Evolutionary conservation across 768 basidiomycete genomes (phyloP), one percentile per base, ranked within the genome.

Genomic region (Russula sp.): DNA sequence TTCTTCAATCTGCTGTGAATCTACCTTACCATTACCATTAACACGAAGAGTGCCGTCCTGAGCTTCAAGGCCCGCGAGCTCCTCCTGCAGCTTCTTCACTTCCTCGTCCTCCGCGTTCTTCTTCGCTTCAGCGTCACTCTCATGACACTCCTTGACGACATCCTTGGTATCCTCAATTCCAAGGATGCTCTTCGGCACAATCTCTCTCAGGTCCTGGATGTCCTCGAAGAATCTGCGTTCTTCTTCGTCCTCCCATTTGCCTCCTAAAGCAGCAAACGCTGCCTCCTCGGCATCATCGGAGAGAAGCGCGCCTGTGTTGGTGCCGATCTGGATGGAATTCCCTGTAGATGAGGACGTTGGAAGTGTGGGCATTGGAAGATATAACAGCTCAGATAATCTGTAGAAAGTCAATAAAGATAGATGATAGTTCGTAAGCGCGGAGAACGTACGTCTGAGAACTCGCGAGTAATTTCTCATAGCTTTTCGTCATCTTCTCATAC

Each of bases 211-310:
- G 74, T 98, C 97, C 64, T 90, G 84, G 49, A 97, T 79, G 65
- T 98, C 94, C 72, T 98, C 96, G 69, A 89, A 98, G 75, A 96
- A 98, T 63, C 87, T 80, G 26, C 90, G 81, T 73, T 98, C 96
- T 77, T 99, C 96, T 69, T 98, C 97, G 69, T 98, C 97, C 74
- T 93, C 93, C 97, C 97, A 99, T 74, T 98, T 94, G 4, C 94
- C 90, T 7, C 89, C 88, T 3, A 81, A 76, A 5, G 74, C 74
- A 11, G 78, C 68, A 28, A 77, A 71, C 3, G 68, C 56, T 22
- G 60, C 61, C 51, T 89, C 85, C 9, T 93, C 89, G 1, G 80
- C 78, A 13, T 86, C 85, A 26, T 82, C 85, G 7, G 79, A 78
- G 13, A 63, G 77, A 75, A 56, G 71, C 74, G 59, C 84, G 72